Evolutionary conservation across 164 flowering plant species (phyloP), one percentile per base, ranked within the genome.

Genomic region (Euptelea pleiosperma): DNA sequence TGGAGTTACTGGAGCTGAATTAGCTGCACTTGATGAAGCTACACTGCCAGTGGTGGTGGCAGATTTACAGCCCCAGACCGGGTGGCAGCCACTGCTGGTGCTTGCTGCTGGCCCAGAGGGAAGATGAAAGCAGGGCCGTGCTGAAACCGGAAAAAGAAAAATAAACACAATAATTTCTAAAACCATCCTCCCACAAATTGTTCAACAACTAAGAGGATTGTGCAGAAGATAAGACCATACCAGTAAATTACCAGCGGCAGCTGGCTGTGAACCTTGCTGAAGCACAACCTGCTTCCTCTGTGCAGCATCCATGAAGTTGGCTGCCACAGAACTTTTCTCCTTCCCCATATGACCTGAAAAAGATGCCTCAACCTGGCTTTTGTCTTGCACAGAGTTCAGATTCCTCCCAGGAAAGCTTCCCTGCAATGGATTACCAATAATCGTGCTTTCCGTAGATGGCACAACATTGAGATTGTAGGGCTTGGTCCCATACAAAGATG

Each of bases 121-220:
- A 91, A 87, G 58, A 91, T 75, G 58, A 83, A 80, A 25, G 97
- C 84, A 46, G 96, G 91, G 15, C 79, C 90, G 40, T 79, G 97
- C 89, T 87, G 81, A 68, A 72, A 72, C 4, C 21, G n/a, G 36
- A 44, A 25, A n/a, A 30, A 40, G 8, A 45, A 46, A 22, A 30
- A 11, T 21, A 47, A 12, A 31, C 47, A 43, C 8, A 49, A 19
- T 11, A 10, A 58, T 22, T n/a, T 33, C 7, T 8, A 15, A 9
- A 21, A 12, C n/a, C 28, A 6, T 40, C 16, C 11, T 28, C 8
- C 52, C 22, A 11, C 18, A 65, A 33, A 31, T 11, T 1, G 12
- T 57, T 18, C 16, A n/a, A 9, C n/a, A 14, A n/a, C 5, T 34
- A 10, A 36, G 7, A 8, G 18, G n/a, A 10, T 8, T 8, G 6